Conservation (phyloP, 768 basidiomycete species). For the Phanerodontia chrysosporium region DNA sequence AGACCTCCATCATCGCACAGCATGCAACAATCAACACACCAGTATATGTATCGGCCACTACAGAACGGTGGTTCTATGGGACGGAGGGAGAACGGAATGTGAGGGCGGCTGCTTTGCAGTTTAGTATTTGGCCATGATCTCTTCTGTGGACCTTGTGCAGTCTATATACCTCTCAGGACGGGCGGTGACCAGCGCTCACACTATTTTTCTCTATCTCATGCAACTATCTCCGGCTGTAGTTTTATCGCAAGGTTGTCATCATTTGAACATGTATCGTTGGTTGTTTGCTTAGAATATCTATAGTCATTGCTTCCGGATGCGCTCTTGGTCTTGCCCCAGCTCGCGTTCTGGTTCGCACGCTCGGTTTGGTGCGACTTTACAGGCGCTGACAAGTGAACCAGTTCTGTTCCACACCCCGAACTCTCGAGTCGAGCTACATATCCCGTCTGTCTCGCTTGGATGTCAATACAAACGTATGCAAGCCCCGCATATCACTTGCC, state of each 20-base stretch:
- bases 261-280: background rate
- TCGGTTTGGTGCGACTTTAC: conserved; percentile 2
- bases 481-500: background rate
- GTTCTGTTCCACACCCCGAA: background rate
- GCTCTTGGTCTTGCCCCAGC: background rate
- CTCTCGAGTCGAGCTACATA: background rate
- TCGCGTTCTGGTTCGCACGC: background rate
- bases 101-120: too few species aligned
- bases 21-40: conserved; percentile 13
- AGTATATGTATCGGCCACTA: conserved; percentile 21
- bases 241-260: background rate
- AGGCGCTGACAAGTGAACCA: conserved; percentile 7
- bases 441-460: background rate
- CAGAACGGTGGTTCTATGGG: conserved; percentile 2
- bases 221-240: background rate
- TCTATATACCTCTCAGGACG: too few species aligned
- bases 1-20: conserved; percentile 12
- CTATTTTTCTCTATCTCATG: background rate
- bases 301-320: background rate
- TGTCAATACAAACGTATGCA: conserved; percentile 11
- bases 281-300: background rate
- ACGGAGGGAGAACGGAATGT: conserved; percentile 6
- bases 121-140: too few species aligned
- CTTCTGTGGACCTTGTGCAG: too few species aligned
- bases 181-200: background rate